Conservation (phyloP, 805 yeast genomes). For the Cyberlindnera misumaiensis region DNA sequence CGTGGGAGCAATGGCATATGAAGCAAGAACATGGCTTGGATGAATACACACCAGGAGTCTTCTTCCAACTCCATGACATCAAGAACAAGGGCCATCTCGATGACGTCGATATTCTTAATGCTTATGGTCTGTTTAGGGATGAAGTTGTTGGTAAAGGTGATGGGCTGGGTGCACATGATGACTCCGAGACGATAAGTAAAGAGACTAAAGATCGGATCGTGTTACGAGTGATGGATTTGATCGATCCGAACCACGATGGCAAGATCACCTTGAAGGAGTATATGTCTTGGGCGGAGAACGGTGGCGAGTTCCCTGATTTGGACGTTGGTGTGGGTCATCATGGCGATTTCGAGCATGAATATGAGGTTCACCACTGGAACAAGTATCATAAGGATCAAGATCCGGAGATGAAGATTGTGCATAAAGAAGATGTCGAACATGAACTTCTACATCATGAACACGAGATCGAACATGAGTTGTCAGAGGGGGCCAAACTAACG, state of each 20-base stretch:
- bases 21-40: constrained; percentile 77
- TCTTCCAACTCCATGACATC: constrained; percentile 77
- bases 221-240: constrained; percentile 43
- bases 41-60: constrained; percentile 62
- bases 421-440: constrained; percentile 80
- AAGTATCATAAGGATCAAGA: constrained; percentile 69
- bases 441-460: constrained; percentile 33
- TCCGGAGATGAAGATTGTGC: constrained; percentile 75
- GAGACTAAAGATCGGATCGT: constrained; percentile 49
- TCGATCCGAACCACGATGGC: constrained; percentile 65
- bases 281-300: constrained; percentile 48
- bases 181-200: constrained; percentile 51
- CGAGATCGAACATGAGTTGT: constrained; percentile 81
- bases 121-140: constrained; percentile 74
- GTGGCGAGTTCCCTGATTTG: constrained; percentile 81
- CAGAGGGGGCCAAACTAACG: constrained; percentile 28
- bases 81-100: constrained; percentile 51
- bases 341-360: constrained; percentile 87
- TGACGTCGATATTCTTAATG: constrained; percentile 58
- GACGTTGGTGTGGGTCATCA: constrained; percentile 94
- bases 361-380: constrained; percentile 93
- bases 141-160: constrained; percentile 81
- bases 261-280: constrained; percentile 64
- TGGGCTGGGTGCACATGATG: constrained; percentile 79
- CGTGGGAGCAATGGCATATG: constrained; percentile 92